Evolutionary conservation across 2,329 filamentous ascomycete species (phyloP).

Genomic region (Myriangium duriaei): DNA sequence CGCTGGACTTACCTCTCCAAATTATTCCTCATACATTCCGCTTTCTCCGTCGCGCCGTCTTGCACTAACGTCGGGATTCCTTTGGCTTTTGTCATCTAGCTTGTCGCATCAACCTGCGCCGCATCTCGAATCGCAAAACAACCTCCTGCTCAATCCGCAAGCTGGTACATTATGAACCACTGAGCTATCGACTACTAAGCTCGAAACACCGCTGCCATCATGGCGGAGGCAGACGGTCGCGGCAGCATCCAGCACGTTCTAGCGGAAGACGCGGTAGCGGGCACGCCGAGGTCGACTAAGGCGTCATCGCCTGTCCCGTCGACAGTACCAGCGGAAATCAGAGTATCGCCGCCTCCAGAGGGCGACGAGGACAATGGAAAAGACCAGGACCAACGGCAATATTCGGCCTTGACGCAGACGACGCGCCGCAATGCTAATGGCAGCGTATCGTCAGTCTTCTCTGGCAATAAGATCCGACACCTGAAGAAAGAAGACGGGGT

Average conservation of each 20-base stretch:
- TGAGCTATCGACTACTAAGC: too few relatives aligned
- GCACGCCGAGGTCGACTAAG: constrained; percentile 3
- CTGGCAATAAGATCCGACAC: constrained; percentile 67
- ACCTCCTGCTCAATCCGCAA: too few relatives aligned
- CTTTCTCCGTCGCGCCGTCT: too few relatives aligned
- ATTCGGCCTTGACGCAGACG: constrained; percentile 37
- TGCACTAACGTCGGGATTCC: too few relatives aligned
- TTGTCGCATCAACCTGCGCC: too few relatives aligned
- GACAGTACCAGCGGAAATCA: background rate
- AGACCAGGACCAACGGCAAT: constrained; percentile 22
- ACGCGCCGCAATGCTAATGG: constrained; percentile 52
- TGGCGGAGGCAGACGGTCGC: constrained; percentile 12
- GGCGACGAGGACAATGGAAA: constrained; percentile 9
- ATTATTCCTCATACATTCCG: too few relatives aligned
- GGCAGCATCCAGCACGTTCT: constrained; percentile 18
- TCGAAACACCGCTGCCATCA: too few relatives aligned
- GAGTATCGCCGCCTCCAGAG: constrained; percentile 2
- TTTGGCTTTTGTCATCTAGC: too few relatives aligned
- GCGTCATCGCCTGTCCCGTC: constrained; percentile 3
- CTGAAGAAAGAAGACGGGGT: constrained; percentile 83
- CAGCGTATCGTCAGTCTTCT: constrained; percentile 54
- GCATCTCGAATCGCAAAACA: too few relatives aligned
- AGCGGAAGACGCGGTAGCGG: constrained; percentile 15
- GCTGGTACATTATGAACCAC: too few relatives aligned
- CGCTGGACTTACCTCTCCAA: too few relatives aligned